Evolutionary conservation across 2,329 filamentous ascomycete species (phyloP).

Genomic region (Ophiocordyceps robertsii): DNA sequence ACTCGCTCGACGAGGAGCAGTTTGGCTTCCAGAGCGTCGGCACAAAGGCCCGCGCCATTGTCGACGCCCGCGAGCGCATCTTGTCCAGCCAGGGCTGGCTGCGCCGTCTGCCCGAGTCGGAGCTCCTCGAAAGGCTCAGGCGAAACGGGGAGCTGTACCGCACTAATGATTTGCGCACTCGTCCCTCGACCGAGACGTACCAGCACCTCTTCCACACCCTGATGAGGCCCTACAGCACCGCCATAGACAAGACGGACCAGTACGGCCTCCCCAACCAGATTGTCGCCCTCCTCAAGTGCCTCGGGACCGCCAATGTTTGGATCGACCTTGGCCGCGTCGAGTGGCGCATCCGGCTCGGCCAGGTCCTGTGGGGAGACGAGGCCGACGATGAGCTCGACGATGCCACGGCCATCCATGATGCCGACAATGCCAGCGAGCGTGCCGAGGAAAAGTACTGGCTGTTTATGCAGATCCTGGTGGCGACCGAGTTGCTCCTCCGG

Average conservation of each 20-base stretch:
- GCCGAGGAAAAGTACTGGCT: constrained; percentile 55
- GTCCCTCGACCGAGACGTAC: constrained; percentile 43
- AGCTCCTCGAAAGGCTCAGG: constrained; percentile 44
- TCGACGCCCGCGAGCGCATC: constrained; percentile 44
- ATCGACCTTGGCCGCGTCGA: constrained; percentile 62
- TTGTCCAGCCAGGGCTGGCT: constrained; percentile 39
- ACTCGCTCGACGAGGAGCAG: constrained; percentile 49
- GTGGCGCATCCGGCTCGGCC: constrained; percentile 60
- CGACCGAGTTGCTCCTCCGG: constrained; percentile 51
- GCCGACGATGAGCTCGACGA: constrained; percentile 39
- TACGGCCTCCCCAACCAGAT: constrained; percentile 58
- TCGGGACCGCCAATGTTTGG: constrained; percentile 55
- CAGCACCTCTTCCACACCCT: constrained; percentile 48
- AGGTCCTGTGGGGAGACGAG: constrained; percentile 52
- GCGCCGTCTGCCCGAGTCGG: constrained; percentile 41
- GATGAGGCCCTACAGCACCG: constrained; percentile 40
- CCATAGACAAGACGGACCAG: constrained; percentile 43
- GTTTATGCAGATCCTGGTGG: constrained; percentile 49
- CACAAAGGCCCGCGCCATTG: constrained; percentile 38
- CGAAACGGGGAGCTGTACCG: constrained; percentile 42
- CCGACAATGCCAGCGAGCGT: constrained; percentile 33
- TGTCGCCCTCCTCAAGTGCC: constrained; percentile 49
- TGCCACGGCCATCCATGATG: constrained; percentile 35
- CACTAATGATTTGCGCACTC: constrained; percentile 34
- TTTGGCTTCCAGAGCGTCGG: constrained; percentile 44